Evolutionary conservation across 2,329 filamentous ascomycete genomes (phyloP).

Genomic region (Penicillium sp.): DNA sequence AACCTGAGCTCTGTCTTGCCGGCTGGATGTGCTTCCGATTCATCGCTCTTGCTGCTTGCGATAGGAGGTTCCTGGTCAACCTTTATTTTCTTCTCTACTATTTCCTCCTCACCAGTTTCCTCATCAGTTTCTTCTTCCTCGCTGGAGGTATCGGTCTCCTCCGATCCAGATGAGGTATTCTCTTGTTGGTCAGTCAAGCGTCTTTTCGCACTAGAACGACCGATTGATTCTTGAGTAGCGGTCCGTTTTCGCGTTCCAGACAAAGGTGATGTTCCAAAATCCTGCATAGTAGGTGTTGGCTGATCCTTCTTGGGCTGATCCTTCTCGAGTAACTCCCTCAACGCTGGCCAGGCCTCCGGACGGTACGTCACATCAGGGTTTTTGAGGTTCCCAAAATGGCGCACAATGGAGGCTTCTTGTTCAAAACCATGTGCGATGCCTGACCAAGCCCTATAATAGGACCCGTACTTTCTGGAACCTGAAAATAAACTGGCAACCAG

Average conservation of each 20-base stretch:
- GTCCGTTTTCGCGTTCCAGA: background rate
- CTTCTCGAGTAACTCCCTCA: background rate
- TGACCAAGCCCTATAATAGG: slow-evolving; percentile 21
- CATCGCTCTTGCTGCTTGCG: background rate
- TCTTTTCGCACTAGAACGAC: background rate
- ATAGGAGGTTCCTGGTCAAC: background rate
- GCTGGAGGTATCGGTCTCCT: background rate
- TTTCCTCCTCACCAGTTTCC: background rate
- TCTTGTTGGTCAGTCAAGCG: background rate
- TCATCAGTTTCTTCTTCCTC: background rate
- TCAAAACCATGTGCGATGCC: slow-evolving; percentile 14
- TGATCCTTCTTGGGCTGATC: background rate
- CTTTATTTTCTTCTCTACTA: background rate
- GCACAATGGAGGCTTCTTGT: slow-evolving; percentile 14
- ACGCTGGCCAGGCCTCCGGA: slow-evolving; percentile 5
- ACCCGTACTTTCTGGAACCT: slow-evolving; percentile 1
- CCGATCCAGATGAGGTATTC: background rate
- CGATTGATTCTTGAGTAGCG: background rate
- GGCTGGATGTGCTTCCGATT: background rate
- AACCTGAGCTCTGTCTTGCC: slow-evolving; percentile 17
- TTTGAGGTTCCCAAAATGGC: slow-evolving; percentile 1
- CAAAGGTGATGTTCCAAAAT: background rate
- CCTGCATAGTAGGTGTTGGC: background rate
- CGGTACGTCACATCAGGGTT: slow-evolving; percentile 7
- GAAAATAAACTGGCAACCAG: slow-evolving; percentile 1